Evolutionary conservation across 2,329 filamentous ascomycete genomes (phyloP).

Genomic region (Ceratocystis colombiana): DNA sequence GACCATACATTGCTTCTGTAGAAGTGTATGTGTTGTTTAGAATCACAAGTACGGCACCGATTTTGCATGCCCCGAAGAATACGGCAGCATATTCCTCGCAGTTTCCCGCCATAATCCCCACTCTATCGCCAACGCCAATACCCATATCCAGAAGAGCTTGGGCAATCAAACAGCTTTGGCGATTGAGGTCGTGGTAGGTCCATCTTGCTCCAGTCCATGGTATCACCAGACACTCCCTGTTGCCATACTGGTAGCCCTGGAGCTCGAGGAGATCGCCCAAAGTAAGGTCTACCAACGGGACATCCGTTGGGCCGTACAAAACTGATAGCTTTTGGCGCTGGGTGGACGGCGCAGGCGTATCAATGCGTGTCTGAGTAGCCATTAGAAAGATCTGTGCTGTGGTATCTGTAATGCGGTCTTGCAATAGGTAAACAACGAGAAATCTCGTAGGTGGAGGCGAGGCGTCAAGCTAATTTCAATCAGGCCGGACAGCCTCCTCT

Average conservation of each 20-base stretch:
- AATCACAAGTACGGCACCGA: conserved; percentile 62
- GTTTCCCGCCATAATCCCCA: conserved; percentile 69
- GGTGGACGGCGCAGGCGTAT: conserved; percentile 30
- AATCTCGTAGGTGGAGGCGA: not conserved
- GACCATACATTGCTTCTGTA: conserved; percentile 58
- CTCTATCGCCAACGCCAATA: conserved; percentile 56
- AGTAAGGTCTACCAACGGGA: conserved; percentile 60
- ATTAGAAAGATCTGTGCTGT: conserved; percentile 11
- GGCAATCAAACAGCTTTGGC: conserved; percentile 51
- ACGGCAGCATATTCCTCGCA: conserved; percentile 70
- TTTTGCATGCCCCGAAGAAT: conserved; percentile 60
- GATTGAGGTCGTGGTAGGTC: conserved; percentile 57
- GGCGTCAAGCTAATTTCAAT: not conserved
- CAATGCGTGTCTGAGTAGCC: conserved; percentile 26
- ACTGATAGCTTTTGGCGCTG: conserved; percentile 43
- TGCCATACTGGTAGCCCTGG: conserved; percentile 55
- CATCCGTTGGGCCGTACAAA: conserved; percentile 57
- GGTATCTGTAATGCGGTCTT: not conserved
- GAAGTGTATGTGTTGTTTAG: conserved; percentile 75
- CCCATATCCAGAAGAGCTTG: conserved; percentile 58
- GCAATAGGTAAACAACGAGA: not conserved
- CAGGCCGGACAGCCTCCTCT: not conserved
- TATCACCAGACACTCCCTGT: conserved; percentile 59
- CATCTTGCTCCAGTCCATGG: conserved; percentile 67
- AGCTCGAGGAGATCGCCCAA: conserved; percentile 62